phyloP scores from a whole-genome alignment of 1,139 yeast species.

The Meyerozyma smithsonii region DNA sequence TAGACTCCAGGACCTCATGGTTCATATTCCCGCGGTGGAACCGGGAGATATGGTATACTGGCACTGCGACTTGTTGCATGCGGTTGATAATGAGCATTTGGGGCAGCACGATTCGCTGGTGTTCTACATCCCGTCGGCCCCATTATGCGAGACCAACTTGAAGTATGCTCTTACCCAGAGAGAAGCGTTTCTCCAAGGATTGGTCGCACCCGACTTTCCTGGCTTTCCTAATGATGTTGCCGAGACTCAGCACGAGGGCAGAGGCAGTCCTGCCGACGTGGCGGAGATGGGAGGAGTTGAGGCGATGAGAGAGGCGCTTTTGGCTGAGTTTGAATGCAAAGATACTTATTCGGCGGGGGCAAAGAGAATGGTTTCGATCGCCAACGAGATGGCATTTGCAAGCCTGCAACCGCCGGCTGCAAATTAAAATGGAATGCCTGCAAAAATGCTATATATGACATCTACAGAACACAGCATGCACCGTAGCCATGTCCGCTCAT shows the following conservation, averaged over 20 bases:
- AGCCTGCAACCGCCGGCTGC: no score
- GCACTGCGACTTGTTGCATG: slow-evolving; percentile 47
- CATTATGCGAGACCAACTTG: slow-evolving; percentile 20
- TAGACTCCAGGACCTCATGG: slow-evolving; percentile 19
- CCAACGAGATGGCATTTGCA: background rate
- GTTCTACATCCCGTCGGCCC: slow-evolving; percentile 26
- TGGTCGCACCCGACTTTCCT: slow-evolving; percentile 31
- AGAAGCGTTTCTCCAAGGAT: slow-evolving; percentile 18
- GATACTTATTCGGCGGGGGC: slow-evolving; percentile 14
- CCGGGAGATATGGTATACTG: slow-evolving; percentile 45
- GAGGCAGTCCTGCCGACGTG: slow-evolving; percentile 14
- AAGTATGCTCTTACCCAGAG: slow-evolving; percentile 21
- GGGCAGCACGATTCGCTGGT: slow-evolving; percentile 39
- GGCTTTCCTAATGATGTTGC: slow-evolving; percentile 19
- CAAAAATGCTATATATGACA: no score
- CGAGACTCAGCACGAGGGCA: slow-evolving; percentile 16
- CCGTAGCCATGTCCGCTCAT: no score
- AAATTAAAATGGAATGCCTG: background rate
- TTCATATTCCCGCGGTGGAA: slow-evolving; percentile 29
- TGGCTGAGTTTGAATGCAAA: slow-evolving; percentile 13
- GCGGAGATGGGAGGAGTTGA: slow-evolving; percentile 11
- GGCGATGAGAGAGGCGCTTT: slow-evolving; percentile 14
- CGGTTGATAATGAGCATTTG: slow-evolving; percentile 39
- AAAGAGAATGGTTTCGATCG: background rate
- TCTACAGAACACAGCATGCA: no score